Conservation (phyloP, 768 basidiomycete species). For the Mycena sanguinolenta region DNA sequence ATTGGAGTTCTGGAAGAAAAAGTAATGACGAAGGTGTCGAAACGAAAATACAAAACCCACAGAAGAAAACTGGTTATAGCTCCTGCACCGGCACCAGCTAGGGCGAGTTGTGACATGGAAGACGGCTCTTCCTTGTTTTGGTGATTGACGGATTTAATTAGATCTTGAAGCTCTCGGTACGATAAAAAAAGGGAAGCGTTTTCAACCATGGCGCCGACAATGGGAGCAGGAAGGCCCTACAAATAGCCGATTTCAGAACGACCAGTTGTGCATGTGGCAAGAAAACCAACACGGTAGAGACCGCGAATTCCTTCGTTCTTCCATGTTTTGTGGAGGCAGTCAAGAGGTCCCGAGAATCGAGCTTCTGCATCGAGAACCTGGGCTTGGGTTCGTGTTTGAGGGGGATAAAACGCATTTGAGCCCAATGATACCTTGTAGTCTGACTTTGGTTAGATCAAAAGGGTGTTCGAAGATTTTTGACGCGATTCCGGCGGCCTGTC, state of each 20-base stretch:
- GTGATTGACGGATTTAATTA: constrained; percentile 61
- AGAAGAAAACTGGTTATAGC: constrained; percentile 89
- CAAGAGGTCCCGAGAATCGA: constrained; percentile 87
- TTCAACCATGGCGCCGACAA: constrained; percentile 94
- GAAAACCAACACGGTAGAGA: constrained; percentile 82
- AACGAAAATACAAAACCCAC: constrained; percentile 59
- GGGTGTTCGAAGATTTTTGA: constrained; percentile 94
- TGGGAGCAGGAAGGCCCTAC: constrained; percentile 93
- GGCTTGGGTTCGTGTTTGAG: constrained; percentile 41
- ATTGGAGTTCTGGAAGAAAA: constrained; percentile 75
- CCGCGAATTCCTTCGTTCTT: constrained; percentile 85
- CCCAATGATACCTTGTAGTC: constrained; percentile 68
- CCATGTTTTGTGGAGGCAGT: constrained; percentile 90
- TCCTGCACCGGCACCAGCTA: constrained; percentile 92
- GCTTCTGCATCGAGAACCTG: constrained; percentile 81
- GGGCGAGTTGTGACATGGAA: constrained; percentile 75
- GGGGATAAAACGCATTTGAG: neutral
- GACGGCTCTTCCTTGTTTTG: constrained; percentile 59
- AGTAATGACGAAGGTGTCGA: neutral
- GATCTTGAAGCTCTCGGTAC: constrained; percentile 83
- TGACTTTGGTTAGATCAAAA: constrained; percentile 93
- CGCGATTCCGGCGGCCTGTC: constrained; percentile 79
- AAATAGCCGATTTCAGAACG: neutral
- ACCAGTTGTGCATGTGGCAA: neutral
- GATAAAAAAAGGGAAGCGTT: constrained; percentile 92